A percentile compares a stretch with the other conserved stretches of the same genome.
phyloP scores from a whole-genome alignment of 1,284 basidiomycete species.

The Tilletia setariae region DNA sequence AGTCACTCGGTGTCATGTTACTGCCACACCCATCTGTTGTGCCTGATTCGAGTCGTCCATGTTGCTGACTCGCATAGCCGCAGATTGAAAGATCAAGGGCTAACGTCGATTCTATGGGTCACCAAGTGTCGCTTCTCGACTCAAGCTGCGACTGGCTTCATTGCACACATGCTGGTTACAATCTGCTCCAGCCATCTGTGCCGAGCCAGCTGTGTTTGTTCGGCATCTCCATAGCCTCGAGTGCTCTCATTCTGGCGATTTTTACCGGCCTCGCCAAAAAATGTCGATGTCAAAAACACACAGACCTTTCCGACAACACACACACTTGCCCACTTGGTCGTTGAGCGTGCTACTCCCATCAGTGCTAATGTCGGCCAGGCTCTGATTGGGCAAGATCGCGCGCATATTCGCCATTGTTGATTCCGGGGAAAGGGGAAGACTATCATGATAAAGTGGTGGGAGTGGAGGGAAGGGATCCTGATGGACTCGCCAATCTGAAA shows the following conservation, averaged over 20 bases:
- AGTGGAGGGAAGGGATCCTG: background rate
- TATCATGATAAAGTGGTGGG: background rate
- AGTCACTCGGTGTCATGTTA: too few species aligned
- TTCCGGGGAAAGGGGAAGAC: background rate
- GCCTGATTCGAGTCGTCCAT: too few species aligned
- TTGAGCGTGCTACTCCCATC: background rate
- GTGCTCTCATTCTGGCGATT: background rate
- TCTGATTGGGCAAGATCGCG: conserved; percentile 27
- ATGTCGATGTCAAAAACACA: too few species aligned
- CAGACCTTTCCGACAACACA: too few species aligned
- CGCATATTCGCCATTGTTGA: conserved; percentile 4
- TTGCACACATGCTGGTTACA: conserved; percentile 32
- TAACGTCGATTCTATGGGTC: too few species aligned
- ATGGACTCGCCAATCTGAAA: conserved; percentile 11
- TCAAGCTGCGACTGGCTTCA: conserved; percentile 31
- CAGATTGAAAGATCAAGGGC: too few species aligned
- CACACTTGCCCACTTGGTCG: background rate
- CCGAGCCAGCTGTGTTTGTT: conserved; percentile 18
- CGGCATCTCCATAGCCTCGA: background rate
- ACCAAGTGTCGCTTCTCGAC: too few species aligned
- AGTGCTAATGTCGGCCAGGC: background rate
- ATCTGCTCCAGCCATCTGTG: conserved; percentile 11
- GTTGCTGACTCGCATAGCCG: too few species aligned
- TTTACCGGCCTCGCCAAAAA: background rate
- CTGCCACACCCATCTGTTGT: too few species aligned